These are phyloP conservation scores for Acacia pycnantha DNA, from an alignment of 331 rosid genomes.

Conservation along the genomic window DNA sequence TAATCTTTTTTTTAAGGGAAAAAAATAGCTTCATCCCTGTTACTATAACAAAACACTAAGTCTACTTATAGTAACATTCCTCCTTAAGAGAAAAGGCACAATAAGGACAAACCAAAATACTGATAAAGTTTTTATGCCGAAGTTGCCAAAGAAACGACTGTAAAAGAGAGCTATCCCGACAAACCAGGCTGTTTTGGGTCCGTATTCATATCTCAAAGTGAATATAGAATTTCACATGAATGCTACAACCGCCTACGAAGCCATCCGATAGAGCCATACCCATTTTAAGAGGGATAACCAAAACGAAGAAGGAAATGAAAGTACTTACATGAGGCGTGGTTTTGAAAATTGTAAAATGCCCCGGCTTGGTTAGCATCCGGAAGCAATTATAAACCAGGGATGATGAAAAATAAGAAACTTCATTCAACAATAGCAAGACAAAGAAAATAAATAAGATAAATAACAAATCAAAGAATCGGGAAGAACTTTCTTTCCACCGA, in stretches of 20 bases:
- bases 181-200: neutral
- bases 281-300: neutral
- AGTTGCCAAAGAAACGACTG: neutral
- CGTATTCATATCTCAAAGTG: neutral
- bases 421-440: neutral
- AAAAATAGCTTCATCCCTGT: neutral
- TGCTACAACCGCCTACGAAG: constrained; percentile 5
- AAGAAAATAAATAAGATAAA: neutral
- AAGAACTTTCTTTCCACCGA: constrained; percentile 2
- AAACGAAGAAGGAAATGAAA: constrained; percentile 7
- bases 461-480: neutral
- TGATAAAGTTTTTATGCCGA: neutral
- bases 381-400: constrained; percentile 6
- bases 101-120: neutral
- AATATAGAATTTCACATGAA: neutral
- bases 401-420: neutral
- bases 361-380: constrained; percentile 87
- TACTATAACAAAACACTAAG: neutral
- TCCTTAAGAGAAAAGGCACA: neutral
- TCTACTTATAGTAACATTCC: neutral
- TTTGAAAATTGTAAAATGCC: constrained; percentile 93
- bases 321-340: constrained; percentile 68
- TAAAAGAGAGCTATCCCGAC: neutral
- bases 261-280: neutral
- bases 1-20: neutral